Percentiles rank a stretch among this genome's conserved stretches.
These are phyloP conservation scores for Exsudoporus frostii DNA, from an alignment of 768 basidiomycete genomes.

Conservation along the genomic window DNA sequence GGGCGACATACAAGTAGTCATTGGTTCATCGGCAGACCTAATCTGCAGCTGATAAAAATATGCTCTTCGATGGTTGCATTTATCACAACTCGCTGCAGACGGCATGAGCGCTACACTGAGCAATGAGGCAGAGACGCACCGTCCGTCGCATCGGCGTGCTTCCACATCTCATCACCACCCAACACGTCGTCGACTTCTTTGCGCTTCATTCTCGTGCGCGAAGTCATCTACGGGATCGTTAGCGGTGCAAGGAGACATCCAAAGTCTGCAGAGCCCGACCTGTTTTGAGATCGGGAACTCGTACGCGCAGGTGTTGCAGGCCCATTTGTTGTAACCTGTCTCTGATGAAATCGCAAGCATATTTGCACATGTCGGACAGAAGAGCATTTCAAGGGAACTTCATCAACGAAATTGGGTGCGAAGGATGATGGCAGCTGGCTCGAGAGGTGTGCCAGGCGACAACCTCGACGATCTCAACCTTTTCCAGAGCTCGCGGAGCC, in stretches of 20 bases:
- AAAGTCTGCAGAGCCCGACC: constrained; percentile 1
- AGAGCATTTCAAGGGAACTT: constrained; percentile 57
- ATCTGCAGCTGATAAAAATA: constrained; percentile 98
- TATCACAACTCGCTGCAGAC: constrained; percentile 52
- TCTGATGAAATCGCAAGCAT: constrained; percentile 74
- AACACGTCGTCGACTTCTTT: constrained; percentile 95
- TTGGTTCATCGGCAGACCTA: constrained; percentile 87
- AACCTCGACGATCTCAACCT: background rate
- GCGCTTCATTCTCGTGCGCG: constrained; percentile 78
- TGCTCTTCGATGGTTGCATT: constrained; percentile 82
- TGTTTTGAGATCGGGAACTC: constrained; percentile 54
- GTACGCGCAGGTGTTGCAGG: constrained; percentile 91
- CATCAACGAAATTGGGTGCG: background rate
- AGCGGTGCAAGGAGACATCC: background rate
- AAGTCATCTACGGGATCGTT: constrained; percentile 70
- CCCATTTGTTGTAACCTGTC: constrained; percentile 87
- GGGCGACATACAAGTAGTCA: constrained; percentile 49
- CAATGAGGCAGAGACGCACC: constrained; percentile 40
- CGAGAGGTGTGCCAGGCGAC: background rate
- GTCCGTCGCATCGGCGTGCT: constrained; percentile 84
- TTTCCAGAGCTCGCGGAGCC: background rate
- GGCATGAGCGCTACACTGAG: background rate
- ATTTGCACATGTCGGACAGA: constrained; percentile 95
- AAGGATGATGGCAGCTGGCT: background rate
- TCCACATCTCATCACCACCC: constrained; percentile 92